These are phyloP conservation scores for Suillus weaverae DNA, from an alignment of 768 basidiomycete genomes.

Conservation along the genomic window DNA sequence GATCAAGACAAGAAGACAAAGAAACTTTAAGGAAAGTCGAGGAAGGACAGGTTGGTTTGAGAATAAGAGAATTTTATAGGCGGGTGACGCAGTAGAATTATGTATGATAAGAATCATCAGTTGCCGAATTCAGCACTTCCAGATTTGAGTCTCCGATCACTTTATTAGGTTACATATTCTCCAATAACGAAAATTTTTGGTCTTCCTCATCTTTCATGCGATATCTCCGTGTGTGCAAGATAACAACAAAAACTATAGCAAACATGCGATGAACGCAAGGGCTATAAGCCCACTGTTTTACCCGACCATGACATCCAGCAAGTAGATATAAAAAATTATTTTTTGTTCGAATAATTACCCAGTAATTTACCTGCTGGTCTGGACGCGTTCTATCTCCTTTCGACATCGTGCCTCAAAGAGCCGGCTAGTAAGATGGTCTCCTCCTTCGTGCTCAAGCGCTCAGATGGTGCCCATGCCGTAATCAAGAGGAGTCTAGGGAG, in stretches of 20 bases:
- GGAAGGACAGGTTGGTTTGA: slow-evolving; percentile 3
- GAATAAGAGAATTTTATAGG: slow-evolving; percentile 5
- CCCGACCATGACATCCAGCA: neutral
- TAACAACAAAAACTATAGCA: neutral
- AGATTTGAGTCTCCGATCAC: neutral
- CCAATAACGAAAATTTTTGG: neutral
- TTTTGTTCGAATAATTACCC: neutral
- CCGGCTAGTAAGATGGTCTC: neutral
- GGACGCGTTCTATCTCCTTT: neutral
- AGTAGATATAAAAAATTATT: neutral
- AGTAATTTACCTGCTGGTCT: neutral
- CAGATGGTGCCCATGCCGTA: neutral
- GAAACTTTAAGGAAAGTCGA: slow-evolving; percentile 15
- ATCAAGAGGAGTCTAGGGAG: neutral
- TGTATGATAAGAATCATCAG: slow-evolving; percentile 8
- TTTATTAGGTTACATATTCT: neutral
- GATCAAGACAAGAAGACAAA: slow-evolving; percentile 7
- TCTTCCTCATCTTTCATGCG: neutral
- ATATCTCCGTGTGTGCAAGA: neutral
- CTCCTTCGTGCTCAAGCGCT: neutral
- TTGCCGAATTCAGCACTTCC: neutral
- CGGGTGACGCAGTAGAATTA: neutral
- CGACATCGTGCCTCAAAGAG: neutral
- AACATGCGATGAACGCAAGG: neutral
- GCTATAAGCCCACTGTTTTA: neutral